Percentiles rank a stretch among this genome's conserved stretches.
Conservation (phyloP, 805 yeast genomes). For the Metschnikowia gruessii region DNA sequence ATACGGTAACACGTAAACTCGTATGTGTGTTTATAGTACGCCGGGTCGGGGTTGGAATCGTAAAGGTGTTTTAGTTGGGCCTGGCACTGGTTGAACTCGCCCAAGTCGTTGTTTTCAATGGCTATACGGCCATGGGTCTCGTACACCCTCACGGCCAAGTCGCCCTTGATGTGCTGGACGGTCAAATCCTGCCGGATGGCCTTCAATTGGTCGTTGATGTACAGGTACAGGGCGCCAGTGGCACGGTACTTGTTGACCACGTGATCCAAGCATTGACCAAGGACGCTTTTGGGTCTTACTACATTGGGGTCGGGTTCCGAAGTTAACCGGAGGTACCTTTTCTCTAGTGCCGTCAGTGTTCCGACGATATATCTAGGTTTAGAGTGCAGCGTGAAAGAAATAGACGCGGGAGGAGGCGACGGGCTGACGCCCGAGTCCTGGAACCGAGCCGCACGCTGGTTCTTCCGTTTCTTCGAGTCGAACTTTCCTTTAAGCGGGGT, state of each 20-base stretch:
- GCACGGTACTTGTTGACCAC: conserved; percentile 52
- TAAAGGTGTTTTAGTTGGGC: conserved; percentile 70
- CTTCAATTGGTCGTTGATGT: conserved; percentile 85
- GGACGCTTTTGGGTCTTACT: conserved; percentile 70
- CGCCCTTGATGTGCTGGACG: conserved; percentile 81
- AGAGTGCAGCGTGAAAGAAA: neutral
- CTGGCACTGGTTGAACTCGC: conserved; percentile 95
- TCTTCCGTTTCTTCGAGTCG: conserved; percentile 36
- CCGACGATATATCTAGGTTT: conserved; percentile 50
- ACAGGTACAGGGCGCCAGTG: conserved; percentile 57
- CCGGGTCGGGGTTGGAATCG: conserved; percentile 30
- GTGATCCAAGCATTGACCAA: conserved; percentile 54
- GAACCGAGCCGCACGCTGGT: conserved; percentile 49
- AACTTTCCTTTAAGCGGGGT: conserved; percentile 1
- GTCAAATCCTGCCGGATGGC: conserved; percentile 91
- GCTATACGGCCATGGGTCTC: conserved; percentile 88
- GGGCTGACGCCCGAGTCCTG: conserved; percentile 14
- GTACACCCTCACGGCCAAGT: conserved; percentile 75
- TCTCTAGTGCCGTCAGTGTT: conserved; percentile 62
- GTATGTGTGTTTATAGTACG: conserved; percentile 11
- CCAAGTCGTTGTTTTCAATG: conserved; percentile 75
- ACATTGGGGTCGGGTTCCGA: conserved; percentile 84
- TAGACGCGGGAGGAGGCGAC: neutral
- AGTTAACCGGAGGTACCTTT: conserved; percentile 77
- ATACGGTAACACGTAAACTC: conserved; percentile 76